Percentiles rank a stretch among this genome's conserved stretches.
Conservation (phyloP, 495 filamentous ascomycete species). For the Barbatosphaeria neglecta region DNA sequence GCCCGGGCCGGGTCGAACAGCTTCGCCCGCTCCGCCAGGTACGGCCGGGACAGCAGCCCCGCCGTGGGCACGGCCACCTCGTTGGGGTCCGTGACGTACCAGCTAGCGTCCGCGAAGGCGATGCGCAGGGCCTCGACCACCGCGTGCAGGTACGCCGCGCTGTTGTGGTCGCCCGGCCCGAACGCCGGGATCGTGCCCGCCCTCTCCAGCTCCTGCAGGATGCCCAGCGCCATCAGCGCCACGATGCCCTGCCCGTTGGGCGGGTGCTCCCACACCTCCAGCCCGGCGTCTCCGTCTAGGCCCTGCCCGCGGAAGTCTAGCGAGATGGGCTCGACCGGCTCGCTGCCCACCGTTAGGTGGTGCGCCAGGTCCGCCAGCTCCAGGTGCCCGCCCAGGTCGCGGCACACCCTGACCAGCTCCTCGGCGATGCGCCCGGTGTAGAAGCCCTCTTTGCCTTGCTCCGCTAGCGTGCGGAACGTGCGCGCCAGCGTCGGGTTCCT, state of each 20-base stretch:
- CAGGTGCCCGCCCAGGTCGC: slow-evolving; percentile 66
- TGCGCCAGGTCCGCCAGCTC: slow-evolving; percentile 67
- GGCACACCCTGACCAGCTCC: slow-evolving; percentile 63
- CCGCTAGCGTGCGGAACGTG: slow-evolving; percentile 70
- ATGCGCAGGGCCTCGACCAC: slow-evolving; percentile 84
- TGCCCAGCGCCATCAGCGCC: slow-evolving; percentile 85
- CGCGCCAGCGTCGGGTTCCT: slow-evolving; percentile 69
- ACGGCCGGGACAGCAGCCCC: slow-evolving; percentile 42
- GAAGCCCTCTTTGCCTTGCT: slow-evolving; percentile 80
- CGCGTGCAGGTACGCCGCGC: slow-evolving; percentile 63
- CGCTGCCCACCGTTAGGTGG: slow-evolving; percentile 62
- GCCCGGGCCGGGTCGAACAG: slow-evolving; percentile 23
- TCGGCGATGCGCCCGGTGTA: slow-evolving; percentile 77
- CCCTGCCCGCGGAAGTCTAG: slow-evolving; percentile 64
- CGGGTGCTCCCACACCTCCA: slow-evolving; percentile 91
- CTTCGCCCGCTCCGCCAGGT: slow-evolving; percentile 27
- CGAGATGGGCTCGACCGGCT: slow-evolving; percentile 72
- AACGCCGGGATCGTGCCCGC: slow-evolving; percentile 60
- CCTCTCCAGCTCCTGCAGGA: slow-evolving; percentile 75
- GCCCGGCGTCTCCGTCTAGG: slow-evolving; percentile 5
- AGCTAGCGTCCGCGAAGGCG: slow-evolving; percentile 79
- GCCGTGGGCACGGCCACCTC: slow-evolving; percentile 51
- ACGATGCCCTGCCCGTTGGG: slow-evolving; percentile 98
- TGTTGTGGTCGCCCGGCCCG: slow-evolving; percentile 59
- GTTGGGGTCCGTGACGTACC: slow-evolving; percentile 82